A percentile compares a stretch with the other conserved stretches of the same genome.
Conservation (phyloP, 352 stramenopile species). For the Lagenidium giganteum region DNA sequence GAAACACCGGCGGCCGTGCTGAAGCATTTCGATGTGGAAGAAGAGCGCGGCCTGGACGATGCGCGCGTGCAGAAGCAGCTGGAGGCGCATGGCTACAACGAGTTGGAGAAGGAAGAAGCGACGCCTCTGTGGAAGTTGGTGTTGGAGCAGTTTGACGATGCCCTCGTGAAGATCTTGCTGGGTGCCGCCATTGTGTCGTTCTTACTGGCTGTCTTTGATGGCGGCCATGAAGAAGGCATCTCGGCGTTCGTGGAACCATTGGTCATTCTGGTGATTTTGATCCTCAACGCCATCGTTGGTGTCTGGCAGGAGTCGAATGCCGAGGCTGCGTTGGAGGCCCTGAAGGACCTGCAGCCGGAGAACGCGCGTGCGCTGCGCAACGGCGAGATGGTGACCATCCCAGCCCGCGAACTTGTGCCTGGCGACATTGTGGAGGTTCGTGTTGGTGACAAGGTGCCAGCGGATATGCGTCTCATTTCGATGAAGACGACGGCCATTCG, state of each 20-base stretch:
- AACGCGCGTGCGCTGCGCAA: slow-evolving; percentile 86
- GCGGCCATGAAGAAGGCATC: slow-evolving; percentile 76
- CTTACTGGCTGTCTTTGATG: slow-evolving; percentile 91
- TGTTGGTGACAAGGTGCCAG: slow-evolving; percentile 97
- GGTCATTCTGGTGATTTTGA: slow-evolving; percentile 96
- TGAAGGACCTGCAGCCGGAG: slow-evolving; percentile 95
- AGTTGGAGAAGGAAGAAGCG: slow-evolving; percentile 86
- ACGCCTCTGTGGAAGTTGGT: slow-evolving; percentile 93
- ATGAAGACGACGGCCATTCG: slow-evolving; percentile 94
- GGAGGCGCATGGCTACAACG: slow-evolving; percentile 73
- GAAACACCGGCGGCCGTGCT: slow-evolving; percentile 74
- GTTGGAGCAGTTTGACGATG: slow-evolving; percentile 99
- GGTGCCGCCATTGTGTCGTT: slow-evolving; percentile 93
- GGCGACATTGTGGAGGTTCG: slow-evolving; percentile 96
- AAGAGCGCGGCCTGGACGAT: slow-evolving; percentile 45
- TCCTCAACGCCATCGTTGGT: slow-evolving; percentile 95
- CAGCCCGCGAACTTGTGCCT: slow-evolving; percentile 91
- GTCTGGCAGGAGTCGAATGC: slow-evolving; percentile 96
- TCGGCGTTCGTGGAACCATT: slow-evolving; percentile 95
- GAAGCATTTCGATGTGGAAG: slow-evolving; percentile 66
- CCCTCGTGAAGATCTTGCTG: slow-evolving; percentile 98
- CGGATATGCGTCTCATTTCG: slow-evolving; percentile 93
- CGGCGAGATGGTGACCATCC: slow-evolving; percentile 79
- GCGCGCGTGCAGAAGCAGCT: slow-evolving; percentile 54
- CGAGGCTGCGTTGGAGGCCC: slow-evolving; percentile 90